Evolutionary conservation across 2,329 filamentous ascomycete genomes (phyloP).

Genomic region (Aspergillus ustus): DNA sequence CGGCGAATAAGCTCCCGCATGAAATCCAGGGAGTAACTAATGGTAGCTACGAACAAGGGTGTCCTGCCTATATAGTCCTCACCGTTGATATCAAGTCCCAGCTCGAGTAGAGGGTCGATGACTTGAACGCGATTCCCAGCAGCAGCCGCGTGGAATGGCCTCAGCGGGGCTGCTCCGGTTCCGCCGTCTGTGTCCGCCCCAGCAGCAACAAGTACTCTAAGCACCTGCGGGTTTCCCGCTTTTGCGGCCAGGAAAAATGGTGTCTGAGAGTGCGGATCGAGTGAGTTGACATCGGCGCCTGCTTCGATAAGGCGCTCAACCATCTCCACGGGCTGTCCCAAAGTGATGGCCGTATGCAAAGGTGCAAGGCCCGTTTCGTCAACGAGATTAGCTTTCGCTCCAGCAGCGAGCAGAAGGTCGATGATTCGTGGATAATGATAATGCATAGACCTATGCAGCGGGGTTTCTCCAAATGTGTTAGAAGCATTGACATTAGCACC

Average conservation of each 20-base stretch:
- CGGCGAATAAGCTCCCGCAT: not conserved
- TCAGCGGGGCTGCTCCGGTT: no score
- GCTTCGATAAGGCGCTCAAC: not conserved
- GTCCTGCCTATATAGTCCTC: not conserved
- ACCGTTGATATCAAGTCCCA: not conserved
- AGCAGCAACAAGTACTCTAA: not conserved
- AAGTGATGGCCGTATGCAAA: not conserved
- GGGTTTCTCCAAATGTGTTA: not conserved
- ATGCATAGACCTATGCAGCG: not conserved
- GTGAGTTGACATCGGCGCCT: not conserved
- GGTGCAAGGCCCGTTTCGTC: not conserved
- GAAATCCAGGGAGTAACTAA: not conserved
- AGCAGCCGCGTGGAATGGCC: not conserved
- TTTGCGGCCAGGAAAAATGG: not conserved
- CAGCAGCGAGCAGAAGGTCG: not conserved
- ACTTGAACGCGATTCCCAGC: not conserved
- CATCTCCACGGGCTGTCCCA: not conserved
- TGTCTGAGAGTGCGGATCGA: not conserved
- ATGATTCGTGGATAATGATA: accelerated
- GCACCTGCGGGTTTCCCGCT: not conserved
- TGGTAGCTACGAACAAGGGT: not conserved
- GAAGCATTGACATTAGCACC: not conserved
- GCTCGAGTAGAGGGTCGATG: not conserved
- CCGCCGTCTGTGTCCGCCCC: not conserved
- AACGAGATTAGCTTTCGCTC: not conserved